A percentile compares a stretch with the other conserved stretches of the same genome.
phyloP scores from a whole-genome alignment of 176 grass and related monocot species.

The Aegilops tauschii region DNA sequence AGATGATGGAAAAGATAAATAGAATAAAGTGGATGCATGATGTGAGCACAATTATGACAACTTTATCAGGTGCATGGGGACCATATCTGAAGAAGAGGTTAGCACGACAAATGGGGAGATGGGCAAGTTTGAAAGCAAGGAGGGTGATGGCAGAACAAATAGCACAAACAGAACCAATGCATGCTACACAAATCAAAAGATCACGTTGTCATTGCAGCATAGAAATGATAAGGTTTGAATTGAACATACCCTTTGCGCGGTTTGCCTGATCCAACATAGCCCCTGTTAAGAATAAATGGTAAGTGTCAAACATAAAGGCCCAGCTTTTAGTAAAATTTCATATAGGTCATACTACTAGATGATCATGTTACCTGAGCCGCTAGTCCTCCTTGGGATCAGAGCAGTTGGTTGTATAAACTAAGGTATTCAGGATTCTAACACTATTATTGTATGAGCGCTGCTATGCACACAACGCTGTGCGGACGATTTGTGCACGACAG shows the following conservation, averaged over 20 bases:
- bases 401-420: too few species aligned
- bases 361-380: too few species aligned
- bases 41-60: not conserved
- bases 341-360: too few species aligned
- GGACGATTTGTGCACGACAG: too few species aligned
- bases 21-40: not conserved
- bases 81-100: not conserved
- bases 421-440: too few species aligned
- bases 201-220: not conserved
- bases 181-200: not conserved
- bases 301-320: constrained; percentile 5
- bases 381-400: too few species aligned
- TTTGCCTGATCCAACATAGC: constrained; percentile 89
- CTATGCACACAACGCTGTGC: too few species aligned
- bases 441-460: too few species aligned
- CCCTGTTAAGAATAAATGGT: constrained; percentile 34
- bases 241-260: constrained; percentile 79
- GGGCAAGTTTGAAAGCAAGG: not conserved
- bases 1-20: not conserved
- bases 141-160: not conserved
- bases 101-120: not conserved
- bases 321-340: not conserved
- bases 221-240: not conserved
- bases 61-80: constrained; percentile 7
- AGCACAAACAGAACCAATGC: not conserved